A percentile compares a stretch with the other conserved stretches of the same genome.
Conservation (phyloP, 345 rosid genomes). For the Moricandia arvensis region DNA sequence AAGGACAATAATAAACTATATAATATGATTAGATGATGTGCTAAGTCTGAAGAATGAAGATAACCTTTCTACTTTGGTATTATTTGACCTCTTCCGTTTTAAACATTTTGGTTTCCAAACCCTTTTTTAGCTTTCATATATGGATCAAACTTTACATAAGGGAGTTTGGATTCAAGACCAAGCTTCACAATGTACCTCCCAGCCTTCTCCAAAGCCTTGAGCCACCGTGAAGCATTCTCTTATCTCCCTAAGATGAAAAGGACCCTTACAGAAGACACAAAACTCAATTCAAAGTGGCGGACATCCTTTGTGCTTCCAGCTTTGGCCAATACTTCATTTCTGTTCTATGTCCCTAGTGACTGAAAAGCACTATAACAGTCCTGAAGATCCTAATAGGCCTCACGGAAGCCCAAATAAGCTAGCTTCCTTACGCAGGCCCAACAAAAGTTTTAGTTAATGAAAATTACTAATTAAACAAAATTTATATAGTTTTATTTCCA, state of each 20-base stretch:
- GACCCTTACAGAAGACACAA: too few relatives aligned
- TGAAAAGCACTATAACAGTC: too few relatives aligned
- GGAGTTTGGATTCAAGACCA: conserved; percentile 52
- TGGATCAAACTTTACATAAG: background rate
- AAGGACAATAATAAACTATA: background rate
- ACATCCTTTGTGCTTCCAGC: too few relatives aligned
- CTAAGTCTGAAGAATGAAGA: conserved; percentile 1
- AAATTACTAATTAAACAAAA: background rate
- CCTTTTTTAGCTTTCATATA: background rate
- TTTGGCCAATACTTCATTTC: too few relatives aligned
- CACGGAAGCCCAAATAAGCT: background rate
- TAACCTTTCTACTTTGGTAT: background rate
- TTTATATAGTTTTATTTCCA: background rate
- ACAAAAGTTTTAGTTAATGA: background rate
- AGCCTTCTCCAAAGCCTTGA: conserved; percentile 67
- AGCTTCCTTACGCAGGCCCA: background rate
- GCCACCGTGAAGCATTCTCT: conserved; percentile 50
- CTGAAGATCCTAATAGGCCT: background rate
- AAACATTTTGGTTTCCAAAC: background rate
- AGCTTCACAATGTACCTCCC: conserved; percentile 62
- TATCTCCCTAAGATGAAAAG: too few relatives aligned
- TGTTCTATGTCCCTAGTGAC: too few relatives aligned
- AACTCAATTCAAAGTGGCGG: too few relatives aligned
- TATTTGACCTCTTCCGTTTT: background rate
- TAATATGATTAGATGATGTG: background rate